Conservation (phyloP, 202 grass and related monocot genomes). For the Cymbopogon flexuosus region DNA sequence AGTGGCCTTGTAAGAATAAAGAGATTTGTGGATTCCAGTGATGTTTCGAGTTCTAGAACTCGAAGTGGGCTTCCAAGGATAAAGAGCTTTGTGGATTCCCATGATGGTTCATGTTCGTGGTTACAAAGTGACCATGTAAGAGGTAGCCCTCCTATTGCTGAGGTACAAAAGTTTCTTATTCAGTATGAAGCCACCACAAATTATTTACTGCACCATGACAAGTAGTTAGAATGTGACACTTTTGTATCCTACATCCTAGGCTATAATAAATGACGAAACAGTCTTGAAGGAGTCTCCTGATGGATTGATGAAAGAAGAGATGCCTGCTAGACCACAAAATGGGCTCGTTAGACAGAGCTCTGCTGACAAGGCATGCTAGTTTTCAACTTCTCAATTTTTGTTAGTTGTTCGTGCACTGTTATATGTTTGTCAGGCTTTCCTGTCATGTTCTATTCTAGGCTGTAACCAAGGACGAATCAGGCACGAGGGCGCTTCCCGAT, state of each 20-base stretch:
- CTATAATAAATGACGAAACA: neutral
- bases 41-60: constrained; percentile 25
- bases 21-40: constrained; percentile 5
- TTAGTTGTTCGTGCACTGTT: constrained; percentile 1
- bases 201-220: neutral
- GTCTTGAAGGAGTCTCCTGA: neutral
- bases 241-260: neutral
- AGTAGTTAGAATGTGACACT: neutral
- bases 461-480: constrained; percentile 18
- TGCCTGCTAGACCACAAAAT: neutral
- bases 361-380: constrained; percentile 20
- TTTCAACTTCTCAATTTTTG: neutral
- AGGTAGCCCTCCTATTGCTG: neutral
- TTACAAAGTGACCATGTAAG: constrained; percentile 29
- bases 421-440: neutral
- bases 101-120: neutral
- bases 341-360: constrained; percentile 17
- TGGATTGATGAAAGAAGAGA: neutral
- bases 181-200: neutral
- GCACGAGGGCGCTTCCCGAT: neutral
- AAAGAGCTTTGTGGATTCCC: neutral
- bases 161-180: neutral
- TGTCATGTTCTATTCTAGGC: constrained; percentile 30
- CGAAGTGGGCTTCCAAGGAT: constrained; percentile 15
- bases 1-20: constrained; percentile 45